Evolutionary conservation across 169 alveolate genomes (phyloP).

Genomic region (Plasmodium knowlesi): DNA sequence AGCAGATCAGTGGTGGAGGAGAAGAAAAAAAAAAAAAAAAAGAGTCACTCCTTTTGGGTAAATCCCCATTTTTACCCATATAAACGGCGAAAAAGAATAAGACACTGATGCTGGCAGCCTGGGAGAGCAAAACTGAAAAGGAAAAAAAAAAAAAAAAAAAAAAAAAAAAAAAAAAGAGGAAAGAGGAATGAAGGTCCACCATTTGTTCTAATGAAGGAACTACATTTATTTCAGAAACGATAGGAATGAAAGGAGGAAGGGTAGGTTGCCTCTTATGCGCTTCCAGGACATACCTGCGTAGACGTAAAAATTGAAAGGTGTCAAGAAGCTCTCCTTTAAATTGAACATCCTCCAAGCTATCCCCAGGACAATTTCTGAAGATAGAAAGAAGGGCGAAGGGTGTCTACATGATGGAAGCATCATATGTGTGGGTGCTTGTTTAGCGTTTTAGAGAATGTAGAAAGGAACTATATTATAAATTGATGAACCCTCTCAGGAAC

Average conservation of each 20-base stretch:
- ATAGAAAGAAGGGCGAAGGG: neutral
- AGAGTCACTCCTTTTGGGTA: neutral
- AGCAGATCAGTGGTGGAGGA: neutral
- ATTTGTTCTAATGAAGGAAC: neutral
- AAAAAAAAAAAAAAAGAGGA: neutral
- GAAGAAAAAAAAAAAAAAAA: neutral
- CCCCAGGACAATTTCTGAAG: slow-evolving; percentile 41
- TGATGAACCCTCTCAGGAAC: neutral
- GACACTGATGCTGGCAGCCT: slow-evolving; percentile 57
- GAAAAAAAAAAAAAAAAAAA: neutral
- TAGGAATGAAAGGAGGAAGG: neutral
- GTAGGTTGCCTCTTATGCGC: neutral
- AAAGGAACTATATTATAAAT: neutral
- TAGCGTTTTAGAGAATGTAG: neutral
- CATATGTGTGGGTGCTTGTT: neutral
- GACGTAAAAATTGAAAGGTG: slow-evolving; percentile 59
- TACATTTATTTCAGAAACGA: neutral
- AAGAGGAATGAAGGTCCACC: neutral
- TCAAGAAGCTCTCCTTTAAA: slow-evolving; percentile 1
- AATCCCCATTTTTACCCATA: slow-evolving; percentile 20
- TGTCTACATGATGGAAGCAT: neutral
- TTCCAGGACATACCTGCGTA: slow-evolving; percentile 23
- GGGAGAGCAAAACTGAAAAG: slow-evolving; percentile 28
- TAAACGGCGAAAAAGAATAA: slow-evolving; percentile 52
- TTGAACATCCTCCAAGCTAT: slow-evolving; percentile 37